phyloP scores from a whole-genome alignment of 257 asterid genomes.

The Pogostemon cablin region DNA sequence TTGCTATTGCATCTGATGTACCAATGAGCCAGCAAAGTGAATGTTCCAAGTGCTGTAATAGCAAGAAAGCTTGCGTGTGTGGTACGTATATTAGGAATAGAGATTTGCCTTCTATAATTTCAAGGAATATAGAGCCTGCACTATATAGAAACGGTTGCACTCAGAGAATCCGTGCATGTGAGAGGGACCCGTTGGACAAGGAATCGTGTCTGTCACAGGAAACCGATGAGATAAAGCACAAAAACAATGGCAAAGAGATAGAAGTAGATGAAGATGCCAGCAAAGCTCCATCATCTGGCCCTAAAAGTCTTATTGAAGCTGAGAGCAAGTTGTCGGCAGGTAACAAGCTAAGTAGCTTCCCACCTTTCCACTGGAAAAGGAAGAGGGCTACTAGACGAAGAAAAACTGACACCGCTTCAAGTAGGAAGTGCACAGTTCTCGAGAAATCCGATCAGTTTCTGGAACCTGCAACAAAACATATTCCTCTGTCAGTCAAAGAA shows the following conservation, averaged over 20 bases:
- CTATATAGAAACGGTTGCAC: conserved; percentile 68
- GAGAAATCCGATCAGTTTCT: conserved; percentile 15
- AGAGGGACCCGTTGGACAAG: conserved; percentile 46
- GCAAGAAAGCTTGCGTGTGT: conserved; percentile 40
- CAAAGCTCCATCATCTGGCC: conserved; percentile 22
- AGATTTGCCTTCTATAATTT: conserved; percentile 66
- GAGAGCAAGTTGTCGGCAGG: conserved; percentile 24
- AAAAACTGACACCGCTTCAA: conserved; percentile 28
- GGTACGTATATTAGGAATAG: conserved; percentile 39
- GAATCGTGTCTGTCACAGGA: conserved; percentile 42
- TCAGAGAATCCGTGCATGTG: conserved; percentile 79
- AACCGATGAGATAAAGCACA: conserved; percentile 35
- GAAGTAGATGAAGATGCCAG: conserved; percentile 39
- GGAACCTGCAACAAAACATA: conserved; percentile 33
- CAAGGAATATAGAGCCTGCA: conserved; percentile 62
- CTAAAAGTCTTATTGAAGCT: too few relatives aligned
- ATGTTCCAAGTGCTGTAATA: conserved; percentile 37
- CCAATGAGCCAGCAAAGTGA: conserved; percentile 32
- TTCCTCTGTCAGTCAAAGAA: conserved; percentile 30
- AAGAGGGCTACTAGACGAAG: conserved; percentile 54
- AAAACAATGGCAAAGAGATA: conserved; percentile 29
- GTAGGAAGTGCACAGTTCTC: too few relatives aligned
- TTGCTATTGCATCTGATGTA: conserved; percentile 32
- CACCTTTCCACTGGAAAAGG: conserved; percentile 47
- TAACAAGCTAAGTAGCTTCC: conserved; percentile 37